A percentile compares a stretch with the other conserved stretches of the same genome.
phyloP scores from a whole-genome alignment of 2,329 filamentous ascomycete species.

The Verticillium longisporum region DNA sequence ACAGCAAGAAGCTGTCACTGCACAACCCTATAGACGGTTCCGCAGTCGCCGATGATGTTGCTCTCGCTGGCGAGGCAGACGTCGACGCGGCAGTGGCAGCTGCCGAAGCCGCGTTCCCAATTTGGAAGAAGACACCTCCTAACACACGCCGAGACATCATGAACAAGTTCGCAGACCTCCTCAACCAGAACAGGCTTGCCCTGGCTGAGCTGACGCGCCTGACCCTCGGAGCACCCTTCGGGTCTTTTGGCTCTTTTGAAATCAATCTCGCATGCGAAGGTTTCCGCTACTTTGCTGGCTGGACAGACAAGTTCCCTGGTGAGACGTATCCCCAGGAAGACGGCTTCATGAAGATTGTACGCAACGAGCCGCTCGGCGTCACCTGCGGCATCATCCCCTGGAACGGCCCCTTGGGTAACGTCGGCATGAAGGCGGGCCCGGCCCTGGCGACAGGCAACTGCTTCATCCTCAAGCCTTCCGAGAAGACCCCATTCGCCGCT shows the following conservation, averaged over 20 bases:
- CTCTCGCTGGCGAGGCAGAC: conserved; percentile 35
- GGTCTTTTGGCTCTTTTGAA: conserved; percentile 36
- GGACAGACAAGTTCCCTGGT: conserved; percentile 16
- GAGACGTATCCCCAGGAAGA: conserved; percentile 26
- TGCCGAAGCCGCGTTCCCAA: conserved; percentile 39
- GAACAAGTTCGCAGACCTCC: conserved; percentile 34
- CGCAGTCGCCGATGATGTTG: conserved; percentile 40
- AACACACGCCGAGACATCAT: conserved; percentile 30
- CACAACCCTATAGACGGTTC: conserved; percentile 42
- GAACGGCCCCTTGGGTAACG: conserved; percentile 30
- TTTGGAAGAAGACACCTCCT: conserved; percentile 29
- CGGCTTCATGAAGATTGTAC: conserved; percentile 33
- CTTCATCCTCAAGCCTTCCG: conserved; percentile 35
- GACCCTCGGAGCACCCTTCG: conserved; percentile 37
- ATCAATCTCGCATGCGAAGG: conserved; percentile 26
- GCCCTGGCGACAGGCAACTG: conserved; percentile 36
- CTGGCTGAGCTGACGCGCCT: conserved; percentile 34
- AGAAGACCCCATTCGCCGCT: conserved; percentile 31
- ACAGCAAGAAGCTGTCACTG: conserved; percentile 36
- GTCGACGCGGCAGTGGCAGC: conserved; percentile 40
- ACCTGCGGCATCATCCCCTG: conserved; percentile 26
- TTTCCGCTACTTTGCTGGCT: conserved; percentile 23
- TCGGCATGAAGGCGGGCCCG: conserved; percentile 32
- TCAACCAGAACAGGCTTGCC: conserved; percentile 26
- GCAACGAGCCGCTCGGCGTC: conserved; percentile 22